Evolutionary conservation across 352 stramenopile species (phyloP), one percentile per base, ranked within the genome.

Genomic region (Globisporangium middletonii): DNA sequence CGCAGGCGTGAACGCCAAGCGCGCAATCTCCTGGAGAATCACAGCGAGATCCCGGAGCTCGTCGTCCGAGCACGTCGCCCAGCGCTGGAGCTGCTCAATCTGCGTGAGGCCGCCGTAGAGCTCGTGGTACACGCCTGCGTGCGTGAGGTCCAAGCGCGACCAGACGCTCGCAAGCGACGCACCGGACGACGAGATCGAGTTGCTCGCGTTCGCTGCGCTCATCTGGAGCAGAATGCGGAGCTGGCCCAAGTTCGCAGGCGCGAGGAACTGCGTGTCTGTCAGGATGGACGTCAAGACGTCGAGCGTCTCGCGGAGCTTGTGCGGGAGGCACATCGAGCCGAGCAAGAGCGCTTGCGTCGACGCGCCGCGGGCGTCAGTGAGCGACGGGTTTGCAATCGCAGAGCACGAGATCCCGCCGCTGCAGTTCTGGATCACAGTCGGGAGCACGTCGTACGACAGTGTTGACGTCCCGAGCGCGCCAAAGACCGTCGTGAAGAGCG

Each of bases 401-500:
- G 67, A 82, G 59, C 69, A 84, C 42, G 81, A 88, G 28, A 94
- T 75, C 18, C 83, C 83, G 33, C 83, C 83, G 33, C 83, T 88
- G 71, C 76, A 80, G 65, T 89, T 91, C 58, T 88, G 77, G 51
- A 92, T 75, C 9, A 79, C 69, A 4, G 83, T 94, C n/a, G 75
- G 63, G 2, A 94, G 59, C 53, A 73, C 73, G 43, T 94, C 74
- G 63, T 92, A 86, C 1, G 68, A 59, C 5, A 87, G 75, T 1
- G 71, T 69, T 2, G 75, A 88, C 2, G 84, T 92, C 28, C 84
- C 84, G n/a, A 94, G 68, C 15, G 78, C 72, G 37, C 79, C 82
- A 56, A 94, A 77, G 16, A 92, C 73, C 4, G 64, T 78, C 43
- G 81, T 79, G 58, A 94, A 90, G 4, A 92, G 54, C 33, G 79